Evolutionary conservation across 2,329 filamentous ascomycete genomes (phyloP).

Genomic region (Fusarium xylarioides): DNA sequence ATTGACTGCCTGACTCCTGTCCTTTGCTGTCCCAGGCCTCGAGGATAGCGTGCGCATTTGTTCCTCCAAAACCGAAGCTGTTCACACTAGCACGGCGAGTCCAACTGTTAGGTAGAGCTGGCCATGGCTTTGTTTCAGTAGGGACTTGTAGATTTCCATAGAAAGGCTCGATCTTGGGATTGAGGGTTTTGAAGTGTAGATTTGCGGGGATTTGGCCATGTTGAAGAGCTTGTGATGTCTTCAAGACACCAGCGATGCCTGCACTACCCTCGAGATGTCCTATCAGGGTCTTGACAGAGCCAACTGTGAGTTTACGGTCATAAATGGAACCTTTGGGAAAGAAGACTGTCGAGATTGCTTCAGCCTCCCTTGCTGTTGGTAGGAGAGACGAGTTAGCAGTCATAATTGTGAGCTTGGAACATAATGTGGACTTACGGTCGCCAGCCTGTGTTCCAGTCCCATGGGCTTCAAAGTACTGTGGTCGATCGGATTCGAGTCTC

Average conservation of each 20-base stretch:
- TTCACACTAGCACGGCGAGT: constrained; percentile 46
- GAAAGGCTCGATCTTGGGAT: constrained; percentile 22
- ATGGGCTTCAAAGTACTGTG: constrained; percentile 7
- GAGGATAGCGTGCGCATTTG: constrained; percentile 46
- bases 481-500: background rate
- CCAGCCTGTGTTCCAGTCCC: constrained; percentile 17
- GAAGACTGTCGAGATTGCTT: background rate
- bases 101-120: background rate
- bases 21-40: background rate
- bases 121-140: constrained; percentile 36
- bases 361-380: background rate
- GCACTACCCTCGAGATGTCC: constrained; percentile 6
- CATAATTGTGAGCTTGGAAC: too few relatives aligned
- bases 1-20: background rate
- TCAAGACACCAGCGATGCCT: background rate
- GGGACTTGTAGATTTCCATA: constrained; percentile 37
- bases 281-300: constrained; percentile 8
- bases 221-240: background rate
- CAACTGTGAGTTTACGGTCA: background rate
- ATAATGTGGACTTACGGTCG: background rate
- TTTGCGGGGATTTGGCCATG: background rate
- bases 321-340: background rate
- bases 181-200: constrained; percentile 34
- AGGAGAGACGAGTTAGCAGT: background rate
- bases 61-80: constrained; percentile 51